Conservation (phyloP, 2,329 filamentous ascomycete species). For the Calycina marina region DNA sequence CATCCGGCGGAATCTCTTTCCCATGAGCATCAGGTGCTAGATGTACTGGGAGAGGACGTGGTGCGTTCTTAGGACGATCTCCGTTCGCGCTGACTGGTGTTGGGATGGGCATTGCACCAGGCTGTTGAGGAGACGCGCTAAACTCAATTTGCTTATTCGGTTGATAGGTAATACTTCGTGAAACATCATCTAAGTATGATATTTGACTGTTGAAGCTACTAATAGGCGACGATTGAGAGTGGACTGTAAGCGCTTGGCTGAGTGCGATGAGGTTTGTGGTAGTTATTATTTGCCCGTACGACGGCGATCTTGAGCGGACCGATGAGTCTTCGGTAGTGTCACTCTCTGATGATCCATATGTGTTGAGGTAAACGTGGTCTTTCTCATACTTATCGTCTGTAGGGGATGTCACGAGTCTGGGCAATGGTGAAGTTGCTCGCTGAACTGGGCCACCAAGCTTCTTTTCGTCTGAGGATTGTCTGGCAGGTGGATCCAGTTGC, state of each 20-base stretch:
- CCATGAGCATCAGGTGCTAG: conserved; percentile 43
- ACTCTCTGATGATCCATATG: conserved; percentile 11
- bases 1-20: conserved; percentile 39
- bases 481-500: conserved; percentile 1
- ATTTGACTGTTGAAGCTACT: conserved; percentile 12
- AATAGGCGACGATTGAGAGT: conserved; percentile 7
- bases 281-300: conserved; percentile 11
- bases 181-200: conserved; percentile 9
- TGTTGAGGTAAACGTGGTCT: conserved; percentile 9
- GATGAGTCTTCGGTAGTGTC: conserved; percentile 7
- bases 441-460: conserved; percentile 2
- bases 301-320: conserved; percentile 4
- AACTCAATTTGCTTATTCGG: conserved; percentile 9
- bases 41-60: conserved; percentile 4
- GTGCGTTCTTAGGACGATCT: conserved; percentile 5
- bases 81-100: not conserved
- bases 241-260: conserved; percentile 10
- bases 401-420: conserved; percentile 8
- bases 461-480: not conserved
- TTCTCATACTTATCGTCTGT: conserved; percentile 6
- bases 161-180: conserved; percentile 9
- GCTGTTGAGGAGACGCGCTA: conserved; percentile 5
- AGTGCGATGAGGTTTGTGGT: conserved; percentile 13
- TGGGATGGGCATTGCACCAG: conserved; percentile 11
- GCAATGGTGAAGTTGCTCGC: conserved; percentile 5